phyloP scores from a whole-genome alignment of 2,329 filamentous ascomycete genomes.

The Aspergillus luchuensis region DNA sequence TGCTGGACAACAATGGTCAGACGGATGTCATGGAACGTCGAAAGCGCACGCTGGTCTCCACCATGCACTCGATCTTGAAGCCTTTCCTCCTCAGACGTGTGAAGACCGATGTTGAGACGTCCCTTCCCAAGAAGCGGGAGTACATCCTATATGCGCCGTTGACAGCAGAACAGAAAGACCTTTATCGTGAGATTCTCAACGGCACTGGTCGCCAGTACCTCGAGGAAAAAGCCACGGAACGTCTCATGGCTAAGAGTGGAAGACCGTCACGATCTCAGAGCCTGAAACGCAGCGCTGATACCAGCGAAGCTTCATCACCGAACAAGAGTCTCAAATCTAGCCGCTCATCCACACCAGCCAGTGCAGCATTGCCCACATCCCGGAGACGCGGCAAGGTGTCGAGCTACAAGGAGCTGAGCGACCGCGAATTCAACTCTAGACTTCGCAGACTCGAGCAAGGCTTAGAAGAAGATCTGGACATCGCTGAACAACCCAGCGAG shows the following conservation, averaged over 20 bases:
- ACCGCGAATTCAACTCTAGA: slow-evolving; percentile 80
- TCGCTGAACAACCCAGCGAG: slow-evolving; percentile 41
- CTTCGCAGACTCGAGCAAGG: slow-evolving; percentile 49
- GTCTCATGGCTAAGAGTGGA: slow-evolving; percentile 45
- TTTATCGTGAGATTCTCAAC: slow-evolving; percentile 86
- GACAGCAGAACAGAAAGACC: slow-evolving; percentile 83
- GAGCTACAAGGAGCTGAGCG: slow-evolving; percentile 71
- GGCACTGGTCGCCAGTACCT: slow-evolving; percentile 62
- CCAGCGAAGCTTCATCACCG: slow-evolving; percentile 49
- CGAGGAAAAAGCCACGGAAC: slow-evolving; percentile 53
- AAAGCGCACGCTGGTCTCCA: slow-evolving; percentile 76
- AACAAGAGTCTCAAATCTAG: slow-evolving; percentile 77
- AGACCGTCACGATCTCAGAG: slow-evolving; percentile 45
- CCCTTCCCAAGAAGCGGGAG: slow-evolving; percentile 93
- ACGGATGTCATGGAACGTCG: slow-evolving; percentile 77
- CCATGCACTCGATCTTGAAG: slow-evolving; percentile 89
- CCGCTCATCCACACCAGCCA: slow-evolving; percentile 71
- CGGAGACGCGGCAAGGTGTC: slow-evolving; percentile 53
- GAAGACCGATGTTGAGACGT: slow-evolving; percentile 88
- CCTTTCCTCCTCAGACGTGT: slow-evolving; percentile 84
- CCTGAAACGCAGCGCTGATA: slow-evolving; percentile 60
- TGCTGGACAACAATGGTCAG: slow-evolving; percentile 79
- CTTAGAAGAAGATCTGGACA: slow-evolving; percentile 62
- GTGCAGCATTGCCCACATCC: slow-evolving; percentile 48
- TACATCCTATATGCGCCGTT: slow-evolving; percentile 94